phyloP scores from a whole-genome alignment of 495 filamentous ascomycete species.

The Friedmanniomyces simplex region DNA sequence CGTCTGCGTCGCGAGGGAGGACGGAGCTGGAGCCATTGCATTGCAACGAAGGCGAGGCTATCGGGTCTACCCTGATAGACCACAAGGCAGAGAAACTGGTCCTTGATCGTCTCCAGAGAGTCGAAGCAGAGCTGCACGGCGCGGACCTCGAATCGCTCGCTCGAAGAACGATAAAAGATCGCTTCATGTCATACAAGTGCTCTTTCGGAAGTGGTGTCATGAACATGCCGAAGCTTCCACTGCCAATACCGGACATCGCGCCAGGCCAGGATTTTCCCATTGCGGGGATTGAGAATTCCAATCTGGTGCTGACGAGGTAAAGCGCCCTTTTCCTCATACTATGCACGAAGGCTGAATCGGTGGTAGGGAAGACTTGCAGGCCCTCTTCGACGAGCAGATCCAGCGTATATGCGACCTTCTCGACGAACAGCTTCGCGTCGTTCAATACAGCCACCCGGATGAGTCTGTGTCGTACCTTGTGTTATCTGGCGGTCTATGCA shows the following conservation, averaged over 20 bases:
- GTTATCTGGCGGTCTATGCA: slow-evolving; percentile 2
- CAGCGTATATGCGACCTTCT: background rate
- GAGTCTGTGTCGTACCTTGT: background rate
- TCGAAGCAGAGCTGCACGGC: background rate
- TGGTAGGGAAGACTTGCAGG: background rate
- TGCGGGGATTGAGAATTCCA: slow-evolving; percentile 5
- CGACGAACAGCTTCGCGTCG: background rate
- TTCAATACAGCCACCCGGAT: background rate
- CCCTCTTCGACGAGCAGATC: slow-evolving; percentile 9
- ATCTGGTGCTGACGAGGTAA: background rate
- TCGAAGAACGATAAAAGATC: slow-evolving; percentile 4
- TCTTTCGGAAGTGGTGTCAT: background rate
- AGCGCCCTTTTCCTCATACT: background rate
- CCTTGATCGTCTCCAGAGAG: background rate
- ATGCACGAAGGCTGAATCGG: background rate
- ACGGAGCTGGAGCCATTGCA: slow-evolving; percentile 6
- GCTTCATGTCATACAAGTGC: slow-evolving; percentile 5
- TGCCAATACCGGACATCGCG: background rate
- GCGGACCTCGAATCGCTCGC: background rate
- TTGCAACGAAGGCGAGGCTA: slow-evolving; percentile 1
- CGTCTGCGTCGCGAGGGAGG: background rate
- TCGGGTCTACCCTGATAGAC: slow-evolving; percentile 7
- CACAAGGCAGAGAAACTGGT: background rate
- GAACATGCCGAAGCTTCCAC: slow-evolving; percentile 1
- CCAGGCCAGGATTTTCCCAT: background rate